Base-by-base conservation (phyloP, 2,329 filamentous ascomycete genomes). In the Lachnellula hyalina region DNA sequence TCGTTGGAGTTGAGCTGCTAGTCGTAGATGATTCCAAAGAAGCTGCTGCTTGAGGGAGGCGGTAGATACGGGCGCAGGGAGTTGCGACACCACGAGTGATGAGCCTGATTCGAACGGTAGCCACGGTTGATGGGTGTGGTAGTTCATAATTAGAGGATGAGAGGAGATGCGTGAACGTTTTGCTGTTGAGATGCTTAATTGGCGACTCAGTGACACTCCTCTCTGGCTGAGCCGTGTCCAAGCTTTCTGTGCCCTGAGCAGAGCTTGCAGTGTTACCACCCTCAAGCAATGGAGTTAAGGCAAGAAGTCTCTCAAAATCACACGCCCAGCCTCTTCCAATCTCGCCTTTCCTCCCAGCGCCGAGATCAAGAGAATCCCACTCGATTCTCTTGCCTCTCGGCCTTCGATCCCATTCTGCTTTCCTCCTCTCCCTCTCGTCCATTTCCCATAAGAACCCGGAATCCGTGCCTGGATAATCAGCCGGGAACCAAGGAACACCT, bases 301-400 rank as follows among this genome's bases (percentile, higher is more conserved):
- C 59, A 48, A 61, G 40, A 17, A 67, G 38, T 21, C 52, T 74
- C 65, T 90, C 86, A 80, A 90, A 96, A 66, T 96, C 90, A 71
- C 89, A 96, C 9, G 84, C 82, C 79, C 89, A 90, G 0, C 91
- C 91, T 51, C 82, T 74, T 1, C 94, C 94, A 34, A 96, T 67
- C 69, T 97, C 94, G 1, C 93, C 93, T 65, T 84, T 92, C 51
- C 83, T 81, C 1, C 82, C 85, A 40, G 81, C 79, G 0, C 90
- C 89, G 9, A 96, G 74, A 62, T 90, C 81, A 11, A 97, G 74
- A 5, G 82, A 84, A 17, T 83, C 79, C 82, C 87, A 97, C 54
- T 86, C 85, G 1, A 84, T 74, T 51, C 91, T 80, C 71, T 94
- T 96, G 21, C 89, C 87, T 70, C 89, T 94, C 0, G 94, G 92